Evolutionary conservation across 1,284 basidiomycete genomes (phyloP).

Genomic region (Boletellus deceptivus): DNA sequence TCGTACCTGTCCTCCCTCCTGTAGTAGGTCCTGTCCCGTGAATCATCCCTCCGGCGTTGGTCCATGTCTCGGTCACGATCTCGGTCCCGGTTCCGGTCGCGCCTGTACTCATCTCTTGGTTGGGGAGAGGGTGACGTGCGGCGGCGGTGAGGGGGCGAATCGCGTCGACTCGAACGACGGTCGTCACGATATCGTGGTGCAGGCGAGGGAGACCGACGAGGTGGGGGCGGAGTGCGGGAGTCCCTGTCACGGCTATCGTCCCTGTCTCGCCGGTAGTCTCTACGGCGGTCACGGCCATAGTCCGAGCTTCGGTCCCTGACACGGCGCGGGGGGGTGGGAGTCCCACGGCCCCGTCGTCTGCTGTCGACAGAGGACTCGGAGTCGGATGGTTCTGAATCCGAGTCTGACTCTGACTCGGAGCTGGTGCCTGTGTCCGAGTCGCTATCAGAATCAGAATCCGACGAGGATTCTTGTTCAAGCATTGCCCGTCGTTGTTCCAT

Average conservation of each 20-base stretch:
- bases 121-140: slow-evolving; percentile 24
- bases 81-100: slow-evolving; percentile 13
- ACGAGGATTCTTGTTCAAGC: slow-evolving; percentile 71
- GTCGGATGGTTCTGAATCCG: slow-evolving; percentile 41
- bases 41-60: too few relatives aligned
- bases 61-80: too few relatives aligned
- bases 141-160: slow-evolving; percentile 33
- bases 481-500: slow-evolving; percentile 90
- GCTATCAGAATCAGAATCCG: slow-evolving; percentile 45
- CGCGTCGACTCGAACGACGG: slow-evolving; percentile 25
- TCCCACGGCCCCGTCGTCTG: slow-evolving; percentile 28
- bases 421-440: slow-evolving; percentile 23
- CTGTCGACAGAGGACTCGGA: slow-evolving; percentile 40
- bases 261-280: slow-evolving; percentile 10
- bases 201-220: slow-evolving; percentile 36
- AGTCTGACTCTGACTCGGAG: slow-evolving; percentile 43
- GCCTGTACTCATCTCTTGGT: slow-evolving; percentile 18
- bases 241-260: slow-evolving; percentile 22
- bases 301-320: slow-evolving; percentile 20
- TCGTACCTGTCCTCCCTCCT: slow-evolving; percentile 18
- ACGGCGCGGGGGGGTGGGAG: slow-evolving; percentile 38
- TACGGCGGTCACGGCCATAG: slow-evolving; percentile 14
- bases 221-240: slow-evolving; percentile 29
- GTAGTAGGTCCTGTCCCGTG: slow-evolving; percentile 8
- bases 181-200: slow-evolving; percentile 35